phyloP scores from a whole-genome alignment of 768 basidiomycete genomes.

The Hirschioporus abietinus region DNA sequence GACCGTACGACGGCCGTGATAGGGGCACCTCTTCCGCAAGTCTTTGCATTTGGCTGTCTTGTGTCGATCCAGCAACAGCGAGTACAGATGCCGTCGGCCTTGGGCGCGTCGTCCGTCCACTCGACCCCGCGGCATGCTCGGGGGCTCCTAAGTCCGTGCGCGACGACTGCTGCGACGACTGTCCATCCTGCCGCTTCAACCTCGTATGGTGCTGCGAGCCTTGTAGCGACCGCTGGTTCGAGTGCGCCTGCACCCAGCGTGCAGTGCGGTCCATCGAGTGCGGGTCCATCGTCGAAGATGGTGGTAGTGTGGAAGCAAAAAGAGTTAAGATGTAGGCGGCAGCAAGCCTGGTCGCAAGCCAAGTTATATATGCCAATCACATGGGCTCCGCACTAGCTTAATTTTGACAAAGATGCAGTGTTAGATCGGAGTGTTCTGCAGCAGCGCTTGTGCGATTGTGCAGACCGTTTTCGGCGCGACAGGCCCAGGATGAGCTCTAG shows the following conservation, averaged over 20 bases:
- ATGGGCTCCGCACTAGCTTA: slow-evolving; percentile 1
- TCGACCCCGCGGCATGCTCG: neutral
- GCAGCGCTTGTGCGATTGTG: neutral
- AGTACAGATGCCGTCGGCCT: neutral
- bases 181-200: neutral
- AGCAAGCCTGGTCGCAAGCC: neutral
- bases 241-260: neutral
- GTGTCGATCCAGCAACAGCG: neutral
- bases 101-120: neutral
- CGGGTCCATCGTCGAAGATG: neutral
- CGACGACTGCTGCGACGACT: neutral
- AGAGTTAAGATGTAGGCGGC: neutral
- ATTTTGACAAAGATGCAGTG: neutral
- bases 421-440: neutral
- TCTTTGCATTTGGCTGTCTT: neutral
- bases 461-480: neutral
- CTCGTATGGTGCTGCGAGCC: neutral
- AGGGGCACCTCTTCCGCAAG: neutral
- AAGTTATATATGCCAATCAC: neutral
- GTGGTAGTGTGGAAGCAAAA: neutral
- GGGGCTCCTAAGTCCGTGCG: neutral
- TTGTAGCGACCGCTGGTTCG: neutral
- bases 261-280: neutral
- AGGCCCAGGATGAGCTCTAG: neutral
- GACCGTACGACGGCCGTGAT: neutral